A percentile compares a stretch with the other conserved stretches of the same genome.
Conservation (phyloP, 225 moss, liverwort and hornwort genomes). For the Bryoerythrophyllum caledonicum region DNA sequence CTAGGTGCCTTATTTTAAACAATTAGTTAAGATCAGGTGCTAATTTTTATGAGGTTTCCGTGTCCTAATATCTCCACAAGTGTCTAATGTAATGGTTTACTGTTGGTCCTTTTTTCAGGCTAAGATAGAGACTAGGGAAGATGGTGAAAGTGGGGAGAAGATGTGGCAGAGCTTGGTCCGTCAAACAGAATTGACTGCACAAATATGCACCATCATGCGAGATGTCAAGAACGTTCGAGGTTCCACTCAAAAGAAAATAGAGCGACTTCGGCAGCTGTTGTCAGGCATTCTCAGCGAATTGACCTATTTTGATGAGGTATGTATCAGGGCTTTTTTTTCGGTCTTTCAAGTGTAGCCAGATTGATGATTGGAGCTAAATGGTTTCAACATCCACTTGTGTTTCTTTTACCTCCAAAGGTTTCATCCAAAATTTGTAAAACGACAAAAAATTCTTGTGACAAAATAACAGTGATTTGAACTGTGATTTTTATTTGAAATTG, state of each 20-base stretch:
- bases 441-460: no score
- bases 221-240: slow-evolving; percentile 86
- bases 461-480: no score
- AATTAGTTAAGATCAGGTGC: neutral
- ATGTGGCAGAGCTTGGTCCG: slow-evolving; percentile 74
- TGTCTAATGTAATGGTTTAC: neutral
- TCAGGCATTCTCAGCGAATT: slow-evolving; percentile 87
- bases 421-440: no score
- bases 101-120: slow-evolving; percentile 24
- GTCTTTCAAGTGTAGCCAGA: no score
- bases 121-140: slow-evolving; percentile 27
- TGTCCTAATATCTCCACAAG: neutral
- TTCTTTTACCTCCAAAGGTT: no score
- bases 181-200: slow-evolving; percentile 78
- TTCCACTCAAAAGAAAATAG: slow-evolving; percentile 73
- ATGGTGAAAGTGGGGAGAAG: slow-evolving; percentile 56
- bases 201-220: slow-evolving; percentile 84
- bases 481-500: no score
- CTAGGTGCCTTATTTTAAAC: neutral
- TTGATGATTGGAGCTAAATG: no score
- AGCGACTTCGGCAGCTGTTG: slow-evolving; percentile 76
- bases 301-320: slow-evolving; percentile 79
- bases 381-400: no score
- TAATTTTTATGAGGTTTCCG: neutral
- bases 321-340: neutral